Evolutionary conservation across 75 land plant genomes (phyloP).

Genomic region (Selaginella moellendorffii): DNA sequence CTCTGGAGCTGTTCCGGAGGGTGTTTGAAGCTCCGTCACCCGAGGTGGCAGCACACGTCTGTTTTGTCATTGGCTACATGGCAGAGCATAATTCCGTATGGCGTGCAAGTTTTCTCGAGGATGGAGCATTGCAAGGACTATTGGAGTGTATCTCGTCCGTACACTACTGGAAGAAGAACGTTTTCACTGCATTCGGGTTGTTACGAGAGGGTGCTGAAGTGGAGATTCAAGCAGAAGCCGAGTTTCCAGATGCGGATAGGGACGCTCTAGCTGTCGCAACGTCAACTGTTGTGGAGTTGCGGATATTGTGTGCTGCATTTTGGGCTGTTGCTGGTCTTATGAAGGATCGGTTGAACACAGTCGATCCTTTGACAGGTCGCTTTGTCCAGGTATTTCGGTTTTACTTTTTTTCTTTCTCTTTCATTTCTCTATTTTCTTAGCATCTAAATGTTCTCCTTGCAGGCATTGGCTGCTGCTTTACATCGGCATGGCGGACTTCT

Average conservation of each 20-base stretch:
- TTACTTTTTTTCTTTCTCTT: background rate
- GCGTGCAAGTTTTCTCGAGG: background rate
- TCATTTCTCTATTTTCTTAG: background rate
- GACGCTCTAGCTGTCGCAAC: background rate
- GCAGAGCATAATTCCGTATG: background rate
- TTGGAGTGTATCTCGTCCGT: background rate
- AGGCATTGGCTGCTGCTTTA: conserved; percentile 10
- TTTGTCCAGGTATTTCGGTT: background rate
- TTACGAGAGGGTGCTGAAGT: background rate
- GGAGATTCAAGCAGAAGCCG: background rate
- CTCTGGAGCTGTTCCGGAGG: conserved; percentile 11
- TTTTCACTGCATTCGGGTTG: background rate
- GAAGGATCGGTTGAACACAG: background rate
- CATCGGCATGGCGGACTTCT: conserved; percentile 1
- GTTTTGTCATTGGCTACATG: background rate
- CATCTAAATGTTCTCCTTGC: background rate
- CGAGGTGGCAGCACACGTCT: conserved; percentile 3
- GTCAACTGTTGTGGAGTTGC: background rate
- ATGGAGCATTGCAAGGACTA: background rate
- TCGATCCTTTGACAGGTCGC: background rate
- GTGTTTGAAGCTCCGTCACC: background rate
- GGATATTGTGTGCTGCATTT: conserved; percentile 1
- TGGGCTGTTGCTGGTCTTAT: conserved; percentile 5
- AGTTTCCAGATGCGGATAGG: background rate
- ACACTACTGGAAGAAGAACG: background rate